Conservation (phyloP, 2,329 filamentous ascomycete genomes). For the Pleomassaria siparia region DNA sequence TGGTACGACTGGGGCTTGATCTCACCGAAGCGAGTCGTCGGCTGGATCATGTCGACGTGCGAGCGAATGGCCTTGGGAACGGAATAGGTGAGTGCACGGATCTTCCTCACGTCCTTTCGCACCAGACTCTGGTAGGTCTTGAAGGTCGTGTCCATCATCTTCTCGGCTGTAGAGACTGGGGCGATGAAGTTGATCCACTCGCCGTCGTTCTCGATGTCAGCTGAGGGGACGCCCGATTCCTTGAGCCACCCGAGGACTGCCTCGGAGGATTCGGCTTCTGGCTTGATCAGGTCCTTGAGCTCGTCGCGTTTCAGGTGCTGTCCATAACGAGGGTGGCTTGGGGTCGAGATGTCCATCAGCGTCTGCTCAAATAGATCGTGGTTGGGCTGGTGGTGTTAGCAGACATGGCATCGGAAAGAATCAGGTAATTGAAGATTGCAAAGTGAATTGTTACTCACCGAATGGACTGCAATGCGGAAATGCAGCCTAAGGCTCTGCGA, state of each 20-base stretch:
- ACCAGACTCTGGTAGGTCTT: slow-evolving; percentile 55
- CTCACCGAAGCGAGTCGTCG: slow-evolving; percentile 64
- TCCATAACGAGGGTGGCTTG: slow-evolving; percentile 61
- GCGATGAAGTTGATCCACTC: slow-evolving; percentile 65
- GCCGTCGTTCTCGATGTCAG: slow-evolving; percentile 53
- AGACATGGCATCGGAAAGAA: not conserved
- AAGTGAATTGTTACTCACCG: slow-evolving; percentile 40
- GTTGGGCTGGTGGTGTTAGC: slow-evolving; percentile 49
- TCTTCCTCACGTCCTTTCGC: slow-evolving; percentile 45
- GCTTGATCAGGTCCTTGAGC: slow-evolving; percentile 57
- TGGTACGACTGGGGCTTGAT: slow-evolving; percentile 47
- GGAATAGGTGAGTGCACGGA: slow-evolving; percentile 63
- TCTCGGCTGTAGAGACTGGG: slow-evolving; percentile 55
- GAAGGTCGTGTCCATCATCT: slow-evolving; percentile 61
- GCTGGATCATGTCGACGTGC: slow-evolving; percentile 65
- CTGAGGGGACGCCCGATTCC: slow-evolving; percentile 50
- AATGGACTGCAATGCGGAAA: slow-evolving; percentile 43
- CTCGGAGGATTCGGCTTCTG: slow-evolving; percentile 50
- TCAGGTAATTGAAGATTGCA: not conserved
- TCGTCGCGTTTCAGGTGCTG: slow-evolving; percentile 64
- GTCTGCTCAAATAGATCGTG: slow-evolving; percentile 57
- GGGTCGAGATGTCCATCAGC: slow-evolving; percentile 63
- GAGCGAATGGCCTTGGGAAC: slow-evolving; percentile 58
- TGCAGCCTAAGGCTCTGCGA: slow-evolving; percentile 34
- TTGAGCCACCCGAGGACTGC: slow-evolving; percentile 60